Percentiles rank a stretch among this genome's conserved stretches.
Evolutionary conservation across 176 grass and related monocot species (phyloP).

Genomic region (Triticum urartu): DNA sequence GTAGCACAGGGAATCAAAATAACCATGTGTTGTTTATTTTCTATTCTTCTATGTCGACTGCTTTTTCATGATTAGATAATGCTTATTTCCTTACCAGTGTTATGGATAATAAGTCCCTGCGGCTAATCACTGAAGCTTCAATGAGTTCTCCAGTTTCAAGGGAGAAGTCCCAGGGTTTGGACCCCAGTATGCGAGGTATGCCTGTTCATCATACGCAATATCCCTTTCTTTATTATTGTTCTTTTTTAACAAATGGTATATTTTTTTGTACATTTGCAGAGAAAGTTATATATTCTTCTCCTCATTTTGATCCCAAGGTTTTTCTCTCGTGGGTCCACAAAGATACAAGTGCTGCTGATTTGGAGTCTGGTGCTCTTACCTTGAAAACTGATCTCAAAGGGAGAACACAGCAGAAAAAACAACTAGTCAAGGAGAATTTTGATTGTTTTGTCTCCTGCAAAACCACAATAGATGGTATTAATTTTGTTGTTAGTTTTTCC

Average conservation of each 20-base stretch:
- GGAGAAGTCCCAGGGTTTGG: slow-evolving; percentile 75
- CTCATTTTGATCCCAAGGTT: slow-evolving; percentile 91
- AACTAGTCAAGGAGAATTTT: slow-evolving; percentile 99
- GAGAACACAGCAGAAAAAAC: slow-evolving; percentile 98
- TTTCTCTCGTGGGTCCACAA: slow-evolving; percentile 95
- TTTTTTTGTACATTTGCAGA: slow-evolving; percentile 60
- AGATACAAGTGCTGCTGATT: slow-evolving; percentile 91
- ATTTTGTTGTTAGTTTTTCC: slow-evolving; percentile 20
- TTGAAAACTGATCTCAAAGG: slow-evolving; percentile 99
- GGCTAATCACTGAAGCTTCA: slow-evolving; percentile 84
- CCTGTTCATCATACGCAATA: slow-evolving; percentile 26
- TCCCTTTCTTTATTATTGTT: slow-evolving; percentile 14
- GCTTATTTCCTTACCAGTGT: slow-evolving; percentile 57
- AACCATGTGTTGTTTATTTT: slow-evolving; percentile 18
- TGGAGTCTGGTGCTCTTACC: slow-evolving; percentile 91
- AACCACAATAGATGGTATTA: slow-evolving; percentile 96
- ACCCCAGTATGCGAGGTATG: slow-evolving; percentile 85
- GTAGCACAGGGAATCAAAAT: slow-evolving; percentile 17
- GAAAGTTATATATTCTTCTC: slow-evolving; percentile 92
- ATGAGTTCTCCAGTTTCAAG: slow-evolving; percentile 87
- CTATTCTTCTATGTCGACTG: slow-evolving; percentile 1
- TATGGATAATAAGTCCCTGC: slow-evolving; percentile 94
- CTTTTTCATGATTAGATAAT: slow-evolving; percentile 23
- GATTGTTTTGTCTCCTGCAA: slow-evolving; percentile 99
- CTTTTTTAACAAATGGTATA: slow-evolving; percentile 12